Conservation (phyloP, 1,284 basidiomycete genomes). For the Fistulina hepatica region DNA sequence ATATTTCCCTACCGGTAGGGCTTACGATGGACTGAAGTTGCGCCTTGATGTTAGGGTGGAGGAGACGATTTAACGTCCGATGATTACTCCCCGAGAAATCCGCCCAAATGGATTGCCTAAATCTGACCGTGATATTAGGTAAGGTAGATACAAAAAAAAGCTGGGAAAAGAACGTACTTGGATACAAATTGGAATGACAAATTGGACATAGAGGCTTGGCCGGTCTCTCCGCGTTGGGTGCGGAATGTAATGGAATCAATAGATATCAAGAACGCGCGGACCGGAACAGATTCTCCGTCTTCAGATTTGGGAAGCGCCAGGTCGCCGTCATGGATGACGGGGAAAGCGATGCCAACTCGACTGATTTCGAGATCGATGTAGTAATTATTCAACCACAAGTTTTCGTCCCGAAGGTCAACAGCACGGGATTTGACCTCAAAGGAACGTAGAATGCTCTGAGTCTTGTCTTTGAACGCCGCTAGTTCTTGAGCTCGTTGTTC, state of each 20-base stretch:
- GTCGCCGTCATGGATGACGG: constrained; percentile 48
- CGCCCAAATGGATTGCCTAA: constrained; percentile 56
- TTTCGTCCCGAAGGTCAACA: constrained; percentile 25
- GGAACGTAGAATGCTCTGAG: constrained; percentile 58
- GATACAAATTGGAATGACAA: constrained; percentile 81
- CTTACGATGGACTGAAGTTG: constrained; percentile 53
- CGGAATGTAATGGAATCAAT: constrained; percentile 65
- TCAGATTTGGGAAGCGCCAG: constrained; percentile 35
- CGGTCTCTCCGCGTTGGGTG: constrained; percentile 67
- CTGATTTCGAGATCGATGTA: constrained; percentile 53
- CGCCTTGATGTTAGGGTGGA: constrained; percentile 74
- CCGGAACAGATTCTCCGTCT: constrained; percentile 30
- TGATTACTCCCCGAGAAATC: constrained; percentile 72
- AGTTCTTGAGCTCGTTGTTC: constrained; percentile 69
- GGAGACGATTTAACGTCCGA: constrained; percentile 60
- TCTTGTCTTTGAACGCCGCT: constrained; percentile 74
- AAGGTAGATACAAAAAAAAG: neutral
- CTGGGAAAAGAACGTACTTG: constrained; percentile 33
- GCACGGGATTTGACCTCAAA: constrained; percentile 52
- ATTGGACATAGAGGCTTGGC: constrained; percentile 58
- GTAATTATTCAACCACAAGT: constrained; percentile 58
- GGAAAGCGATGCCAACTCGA: constrained; percentile 79
- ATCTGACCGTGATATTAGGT: constrained; percentile 33
- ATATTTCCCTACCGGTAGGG: constrained; percentile 43
- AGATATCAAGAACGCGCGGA: constrained; percentile 77